phyloP scores from a whole-genome alignment of 2,329 filamentous ascomycete genomes.

The Trichoderma sp. region DNA sequence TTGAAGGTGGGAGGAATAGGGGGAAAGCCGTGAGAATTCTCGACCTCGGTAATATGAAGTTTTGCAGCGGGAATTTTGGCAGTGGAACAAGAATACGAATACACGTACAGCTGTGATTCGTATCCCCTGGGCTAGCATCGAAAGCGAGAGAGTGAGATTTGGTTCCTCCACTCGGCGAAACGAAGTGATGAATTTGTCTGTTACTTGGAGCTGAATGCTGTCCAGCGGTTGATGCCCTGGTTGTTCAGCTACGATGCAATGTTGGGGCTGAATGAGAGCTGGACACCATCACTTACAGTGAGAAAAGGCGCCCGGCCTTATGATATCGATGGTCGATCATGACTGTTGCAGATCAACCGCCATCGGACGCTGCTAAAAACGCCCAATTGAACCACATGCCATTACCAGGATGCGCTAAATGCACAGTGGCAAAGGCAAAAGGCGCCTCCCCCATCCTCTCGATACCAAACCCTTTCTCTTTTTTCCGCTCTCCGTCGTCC shows the following conservation, averaged over 20 bases:
- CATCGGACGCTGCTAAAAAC: no score
- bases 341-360: neutral
- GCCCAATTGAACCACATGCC: no score
- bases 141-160: no score
- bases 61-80: neutral
- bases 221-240: neutral
- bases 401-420: no score
- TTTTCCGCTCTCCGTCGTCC: no score
- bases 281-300: neutral
- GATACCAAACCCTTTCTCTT: no score
- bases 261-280: no score
- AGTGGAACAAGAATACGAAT: conserved; percentile 2
- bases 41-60: no score
- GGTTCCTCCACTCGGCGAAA: neutral
- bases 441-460: no score
- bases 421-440: no score
- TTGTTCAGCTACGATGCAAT: neutral
- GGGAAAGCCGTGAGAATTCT: neutral
- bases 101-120: conserved; percentile 8
- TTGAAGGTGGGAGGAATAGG: neutral
- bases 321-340: neutral
- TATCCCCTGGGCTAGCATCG: conserved; percentile 1
- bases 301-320: neutral
- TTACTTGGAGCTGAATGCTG: neutral
- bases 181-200: neutral